Base-by-base conservation (phyloP, 225 moss, liverwort and hornwort genomes). In the Physcomitrellopsis africana region DNA sequence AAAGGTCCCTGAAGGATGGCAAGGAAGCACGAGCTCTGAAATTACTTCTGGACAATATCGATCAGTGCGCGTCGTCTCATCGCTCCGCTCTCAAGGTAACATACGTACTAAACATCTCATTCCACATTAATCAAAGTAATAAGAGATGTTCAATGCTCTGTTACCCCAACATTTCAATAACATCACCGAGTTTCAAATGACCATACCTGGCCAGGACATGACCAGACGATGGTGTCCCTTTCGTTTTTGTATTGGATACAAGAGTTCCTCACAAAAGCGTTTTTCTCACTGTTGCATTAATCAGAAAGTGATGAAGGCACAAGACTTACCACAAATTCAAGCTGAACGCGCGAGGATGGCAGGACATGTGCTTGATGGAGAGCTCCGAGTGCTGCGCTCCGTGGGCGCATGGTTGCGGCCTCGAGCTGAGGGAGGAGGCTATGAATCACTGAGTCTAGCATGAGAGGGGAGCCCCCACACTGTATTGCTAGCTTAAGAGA, bases 331-430 rank as follows among this genome's bases (percentile, higher is more conserved):
- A 0, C 73, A 59, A 67, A 82, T 88, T 45, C 82, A 67, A 74
- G 72, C 70, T 7, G 77, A 81, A 24, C 74, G 75, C 0, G 75
- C 74, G 11, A 78, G 64, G 59, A 88, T 88, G 85, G 85, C 74
- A 7, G 75, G 65, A 42, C 72, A 80, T 18, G 69, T 85, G 27
- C 70, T 85, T 51, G 66, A 77, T 32, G 87, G 82, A 46, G 87
- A 87, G 80, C 74, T 87, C 22, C 82, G 75, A 68, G 85, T 87
- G 65, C 77, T 87, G 74, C 69, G 56, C n/a, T 88, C 82, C 9
- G 82, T 87, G 47, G 43, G 73, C 22, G 77, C 87, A 8, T 87
- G 85, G 85, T 75, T 88, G 75, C 77, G 68, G 44, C 85, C 85
- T 64, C 75, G 82, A 55, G 75, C 80, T 49, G 72, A 81, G 48